Percentiles rank a stretch among this genome's conserved stretches.
These are phyloP conservation scores for Neurospora africana DNA, from an alignment of 495 filamentous ascomycete species.

Conservation along the genomic window DNA sequence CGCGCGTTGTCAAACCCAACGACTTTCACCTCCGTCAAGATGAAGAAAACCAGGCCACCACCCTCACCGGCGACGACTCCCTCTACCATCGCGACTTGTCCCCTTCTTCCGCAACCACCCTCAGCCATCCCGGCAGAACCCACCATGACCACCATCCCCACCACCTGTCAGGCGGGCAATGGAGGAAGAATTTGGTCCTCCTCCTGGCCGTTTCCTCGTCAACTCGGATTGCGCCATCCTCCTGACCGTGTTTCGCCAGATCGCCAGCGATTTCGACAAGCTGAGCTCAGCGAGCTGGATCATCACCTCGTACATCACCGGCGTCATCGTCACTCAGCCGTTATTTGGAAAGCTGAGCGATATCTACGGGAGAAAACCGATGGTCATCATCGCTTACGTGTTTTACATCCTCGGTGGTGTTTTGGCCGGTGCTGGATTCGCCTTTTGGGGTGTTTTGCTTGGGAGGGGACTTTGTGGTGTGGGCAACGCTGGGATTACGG, in stretches of 20 bases:
- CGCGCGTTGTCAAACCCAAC: neutral
- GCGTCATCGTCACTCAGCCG: slow-evolving; percentile 7
- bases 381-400: slow-evolving; percentile 4
- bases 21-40: neutral
- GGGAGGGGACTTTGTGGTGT: slow-evolving; percentile 7
- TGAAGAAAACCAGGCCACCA: neutral
- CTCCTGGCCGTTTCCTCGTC: slow-evolving; percentile 13
- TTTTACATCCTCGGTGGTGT: slow-evolving; percentile 4
- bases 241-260: slow-evolving; percentile 11
- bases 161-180: neutral
- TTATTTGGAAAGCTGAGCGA: slow-evolving; percentile 11
- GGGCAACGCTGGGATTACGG: slow-evolving; percentile 10
- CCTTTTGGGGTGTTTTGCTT: slow-evolving; percentile 5
- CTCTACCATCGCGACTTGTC: neutral
- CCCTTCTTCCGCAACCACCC: neutral
- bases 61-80: neutral
- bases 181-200: slow-evolving; percentile 9
- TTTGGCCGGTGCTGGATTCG: slow-evolving; percentile 3
- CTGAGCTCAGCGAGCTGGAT: slow-evolving; percentile 11
- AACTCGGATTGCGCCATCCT: slow-evolving; percentile 13
- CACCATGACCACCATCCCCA: neutral
- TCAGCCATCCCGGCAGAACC: neutral
- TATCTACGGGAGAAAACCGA: slow-evolving; percentile 10
- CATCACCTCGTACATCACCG: slow-evolving; percentile 9
- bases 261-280: slow-evolving; percentile 10